Base-by-base conservation (phyloP, 2,329 filamentous ascomycete species). In the Colletotrichum liaoningense region DNA sequence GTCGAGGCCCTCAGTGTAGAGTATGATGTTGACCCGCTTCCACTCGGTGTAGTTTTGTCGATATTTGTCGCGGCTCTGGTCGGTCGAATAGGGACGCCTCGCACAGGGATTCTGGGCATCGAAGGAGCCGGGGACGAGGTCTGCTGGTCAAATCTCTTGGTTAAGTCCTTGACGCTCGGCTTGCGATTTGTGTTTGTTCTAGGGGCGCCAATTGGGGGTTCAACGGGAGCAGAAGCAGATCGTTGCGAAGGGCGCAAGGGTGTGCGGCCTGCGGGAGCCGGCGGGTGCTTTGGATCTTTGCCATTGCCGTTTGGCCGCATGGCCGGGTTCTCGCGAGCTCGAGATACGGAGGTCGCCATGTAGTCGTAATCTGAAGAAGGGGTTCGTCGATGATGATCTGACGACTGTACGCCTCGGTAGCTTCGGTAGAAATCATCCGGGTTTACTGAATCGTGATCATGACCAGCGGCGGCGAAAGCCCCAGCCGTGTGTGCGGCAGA, bases 151-250 rank as follows among this genome's bases (percentile, higher is more conserved):
- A 96, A 97, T 67, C 90, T 92, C 82, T 92, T 94, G 78, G 94
- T 92, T 75, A 97, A 86, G 79, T 97, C 94, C 83, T 93, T 94
- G 77, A 97, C 93, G 73, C 93, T 95, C n/a, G 91, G 87, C 76
- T 93, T 88, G 56, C 79, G 76, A 12, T 77, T 75, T 76, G 83
- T 78, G 74, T 79, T 83, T 70, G 75, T 74, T 62, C 75, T 76
- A 67, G 79, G 76, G 58, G 76, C 76, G 58, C 78, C 76, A 54
- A 81, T 76, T 76, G 82, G 85, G 77, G 86, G 85, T 73, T 88
- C 88, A 63, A 88, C 79, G 52, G 90, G 89, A 76, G 86, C 89
- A 56, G 90, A 92, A 67, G 85, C 87, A 30, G 90, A 90, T 72
- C 90, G 88, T 72, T 83, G 78, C 71, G 81, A 79, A 56, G 86